Evolutionary conservation across 2,329 filamentous ascomycete genomes (phyloP), one percentile per base, ranked within the genome.

Genomic region (Sclerotiophoma versabilis): DNA sequence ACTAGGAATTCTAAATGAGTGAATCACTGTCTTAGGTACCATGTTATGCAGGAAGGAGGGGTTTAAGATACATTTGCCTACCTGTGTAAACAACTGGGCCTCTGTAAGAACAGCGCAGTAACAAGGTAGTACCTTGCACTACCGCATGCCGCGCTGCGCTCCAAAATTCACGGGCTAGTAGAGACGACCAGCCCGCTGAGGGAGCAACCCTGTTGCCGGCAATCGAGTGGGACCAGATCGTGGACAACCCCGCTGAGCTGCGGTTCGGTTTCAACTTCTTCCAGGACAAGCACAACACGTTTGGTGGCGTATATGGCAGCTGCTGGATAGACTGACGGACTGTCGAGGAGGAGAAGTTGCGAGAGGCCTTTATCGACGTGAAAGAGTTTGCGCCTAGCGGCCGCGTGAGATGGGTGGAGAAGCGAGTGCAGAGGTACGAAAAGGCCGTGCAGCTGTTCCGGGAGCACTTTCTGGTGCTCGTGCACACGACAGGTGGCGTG

Each of bases 181-280:
- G n/a, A n/a, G n/a, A n/a, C 12, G 12, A 12, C 29, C 4, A 30
- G 29, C 29, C 14, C 8, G 12, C 29, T 30, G 15, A 34, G 10
- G 15, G 32, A 7, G 15, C 32, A 2, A 34, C 15, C 3, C 32
- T 10, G 15, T 19, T 62, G 22, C 55, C 22, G 9, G 29, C 56
- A 5, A 51, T 65, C 29, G n/a, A 49, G 14, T 60, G n/a, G 54
- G 41, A 46, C 30, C 36, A 36, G 33, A 30, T 57, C 5, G 42
- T 47, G 2, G 44, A 57, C 43, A 49, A 57, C 20, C 29, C 48
- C 12, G 27, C 39, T 1, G 19, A 44, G 41, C 17, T 44, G 30
- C 3, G 9, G 15, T 15, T n/a, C 15, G 12, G 41, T 2, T 44
- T 17, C 9, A 33, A 44, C 20, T 44, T 44, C n/a, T 33, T 44